These are phyloP conservation scores for Prinsepia uniflora DNA, from an alignment of 306 rosid genomes.

Conservation along the genomic window DNA sequence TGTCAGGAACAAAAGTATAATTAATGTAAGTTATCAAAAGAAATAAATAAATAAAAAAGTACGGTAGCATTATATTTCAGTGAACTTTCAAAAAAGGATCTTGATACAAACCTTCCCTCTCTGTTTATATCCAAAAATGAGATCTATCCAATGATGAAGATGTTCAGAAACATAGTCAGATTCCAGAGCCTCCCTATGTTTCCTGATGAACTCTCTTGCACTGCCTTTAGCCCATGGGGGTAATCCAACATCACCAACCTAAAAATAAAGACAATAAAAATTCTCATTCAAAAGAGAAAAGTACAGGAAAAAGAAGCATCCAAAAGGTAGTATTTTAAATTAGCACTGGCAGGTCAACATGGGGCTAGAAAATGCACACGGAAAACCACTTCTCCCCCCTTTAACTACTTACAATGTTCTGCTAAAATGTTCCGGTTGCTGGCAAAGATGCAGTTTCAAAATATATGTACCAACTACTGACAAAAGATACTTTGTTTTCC, in stretches of 20 bases:
- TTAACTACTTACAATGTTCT: not conserved
- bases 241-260: slow-evolving; percentile 90
- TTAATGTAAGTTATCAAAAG: not conserved
- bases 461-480: not conserved
- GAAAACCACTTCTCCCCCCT: not conserved
- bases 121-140: slow-evolving; percentile 93
- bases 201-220: slow-evolving; percentile 83
- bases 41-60: not conserved
- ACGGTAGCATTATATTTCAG: not conserved
- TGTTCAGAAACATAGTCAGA: slow-evolving; percentile 88
- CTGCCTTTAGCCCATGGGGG: slow-evolving; percentile 99
- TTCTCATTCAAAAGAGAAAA: not conserved
- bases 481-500: not conserved
- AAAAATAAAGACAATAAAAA: slow-evolving; percentile 18
- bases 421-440: not conserved
- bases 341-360: not conserved
- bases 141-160: slow-evolving; percentile 99
- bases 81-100: not conserved
- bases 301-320: not conserved
- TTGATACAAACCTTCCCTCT: slow-evolving; percentile 93
- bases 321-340: not conserved
- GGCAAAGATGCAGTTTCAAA: not conserved
- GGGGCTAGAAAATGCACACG: not conserved
- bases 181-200: slow-evolving; percentile 98
- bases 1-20: slow-evolving; percentile 3